phyloP scores from a whole-genome alignment of 768 basidiomycete species.

The Tulasnella sp. region DNA sequence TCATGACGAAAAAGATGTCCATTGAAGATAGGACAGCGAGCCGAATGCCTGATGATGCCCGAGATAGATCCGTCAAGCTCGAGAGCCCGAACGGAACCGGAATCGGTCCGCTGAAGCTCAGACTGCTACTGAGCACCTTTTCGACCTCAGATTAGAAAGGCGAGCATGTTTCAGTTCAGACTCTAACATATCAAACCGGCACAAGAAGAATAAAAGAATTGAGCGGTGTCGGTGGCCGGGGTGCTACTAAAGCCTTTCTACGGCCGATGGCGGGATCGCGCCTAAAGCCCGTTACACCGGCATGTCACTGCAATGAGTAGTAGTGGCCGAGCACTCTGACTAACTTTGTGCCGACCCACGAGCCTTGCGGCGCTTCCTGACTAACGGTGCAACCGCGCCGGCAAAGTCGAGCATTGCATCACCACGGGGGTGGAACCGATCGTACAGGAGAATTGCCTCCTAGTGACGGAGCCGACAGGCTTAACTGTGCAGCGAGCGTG shows the following conservation, averaged over 20 bases:
- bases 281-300: neutral
- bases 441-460: neutral
- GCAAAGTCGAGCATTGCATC: neutral
- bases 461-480: neutral
- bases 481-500: neutral
- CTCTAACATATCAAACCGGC: neutral
- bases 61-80: neutral
- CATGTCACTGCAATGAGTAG: neutral
- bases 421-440: neutral
- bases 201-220: neutral
- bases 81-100: neutral
- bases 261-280: neutral
- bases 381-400: neutral
- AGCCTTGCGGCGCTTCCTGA: constrained; percentile 1
- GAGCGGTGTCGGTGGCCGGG: neutral
- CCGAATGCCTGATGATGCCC: neutral
- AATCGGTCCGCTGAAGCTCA: neutral
- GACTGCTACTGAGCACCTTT: neutral
- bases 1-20: neutral
- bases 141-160: neutral
- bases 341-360: neutral
- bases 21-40: neutral
- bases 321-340: neutral
- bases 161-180: neutral
- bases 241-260: neutral